Evolutionary conservation across 1,139 yeast genomes (phyloP), one percentile per base, ranked within the genome.

Genomic region (Kurtzmaniella quercitrusa): DNA sequence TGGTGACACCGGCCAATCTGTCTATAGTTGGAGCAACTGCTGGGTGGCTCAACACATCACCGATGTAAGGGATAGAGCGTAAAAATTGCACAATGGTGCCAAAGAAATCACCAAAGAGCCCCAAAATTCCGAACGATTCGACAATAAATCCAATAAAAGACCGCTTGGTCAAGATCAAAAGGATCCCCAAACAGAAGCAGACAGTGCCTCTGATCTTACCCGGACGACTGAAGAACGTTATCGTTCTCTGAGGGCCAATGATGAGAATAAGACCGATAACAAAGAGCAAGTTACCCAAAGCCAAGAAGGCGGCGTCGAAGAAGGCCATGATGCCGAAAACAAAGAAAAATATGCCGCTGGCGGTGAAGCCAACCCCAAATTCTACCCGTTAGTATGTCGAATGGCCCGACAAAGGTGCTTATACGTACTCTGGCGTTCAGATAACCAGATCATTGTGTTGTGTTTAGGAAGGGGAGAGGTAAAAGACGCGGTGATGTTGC

Each of bases 301-400:
- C 96, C 48, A 93, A 73, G 40, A 93, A 73, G 1, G 95, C 94
- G 9, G 96, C 76, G 60, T 93, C 98, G 59, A 93, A 93, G 51
- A 93, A 82, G 23, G 96, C 80, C 59, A 90, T 59, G 38, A 93
- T 76, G 11, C 98, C 98, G 34, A 91, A 70, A 8, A 88, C 60
- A 63, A 93, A 86, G 60, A 89, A 85, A 40, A 87, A 63, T 46
- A 85, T 77, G 47, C 93, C 97, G 23, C 86, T 87, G 21, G 95
- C 91, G 12, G 96, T 88, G 72, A 91, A 86, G 9, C 90, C 96
- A 23, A 89, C 97, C 25, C 98, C 98, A 57, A 84, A 84, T 65
- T 90, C 96, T 88, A 52, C 8, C 34, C 41, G 62, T 55, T 62
- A 64, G 64, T 56, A 49, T 19, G 12, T n/a, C 10, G 5, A 5